Conservation (phyloP, 2,329 filamentous ascomycete species). For the Hypoxylon sp. region DNA sequence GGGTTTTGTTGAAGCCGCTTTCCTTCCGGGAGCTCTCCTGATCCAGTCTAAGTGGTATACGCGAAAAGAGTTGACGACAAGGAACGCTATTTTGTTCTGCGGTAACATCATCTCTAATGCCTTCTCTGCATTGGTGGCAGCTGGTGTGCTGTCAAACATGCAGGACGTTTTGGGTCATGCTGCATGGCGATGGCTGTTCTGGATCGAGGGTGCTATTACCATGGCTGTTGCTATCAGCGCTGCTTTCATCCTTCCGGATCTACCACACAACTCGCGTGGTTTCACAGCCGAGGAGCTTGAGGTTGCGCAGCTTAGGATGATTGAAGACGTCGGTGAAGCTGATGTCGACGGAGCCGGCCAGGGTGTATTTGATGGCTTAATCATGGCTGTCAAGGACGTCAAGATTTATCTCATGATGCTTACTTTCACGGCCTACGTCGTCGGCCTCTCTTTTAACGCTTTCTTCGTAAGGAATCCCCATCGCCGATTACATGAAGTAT, state of each 20-base stretch:
- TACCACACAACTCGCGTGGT: slow-evolving; percentile 70
- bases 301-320: slow-evolving; percentile 69
- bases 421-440: slow-evolving; percentile 72
- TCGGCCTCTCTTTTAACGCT: slow-evolving; percentile 71
- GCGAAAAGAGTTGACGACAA: slow-evolving; percentile 67
- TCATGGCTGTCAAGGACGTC: slow-evolving; percentile 71
- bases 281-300: slow-evolving; percentile 71
- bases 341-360: slow-evolving; percentile 67
- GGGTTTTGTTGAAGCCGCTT: slow-evolving; percentile 75
- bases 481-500: too few species aligned
- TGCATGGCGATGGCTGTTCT: slow-evolving; percentile 75
- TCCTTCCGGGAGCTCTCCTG: slow-evolving; percentile 74
- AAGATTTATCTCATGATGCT: slow-evolving; percentile 77
- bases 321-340: slow-evolving; percentile 71
- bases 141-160: slow-evolving; percentile 72
- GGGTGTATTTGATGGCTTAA: slow-evolving; percentile 66
- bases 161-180: slow-evolving; percentile 67
- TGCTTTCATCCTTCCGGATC: slow-evolving; percentile 66
- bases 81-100: slow-evolving; percentile 72
- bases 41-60: slow-evolving; percentile 79
- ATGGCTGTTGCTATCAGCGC: slow-evolving; percentile 64
- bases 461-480: slow-evolving; percentile 63
- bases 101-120: slow-evolving; percentile 73
- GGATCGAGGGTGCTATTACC: slow-evolving; percentile 69
- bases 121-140: slow-evolving; percentile 71